Evolutionary conservation across 495 filamentous ascomycete species (phyloP), one percentile per base, ranked within the genome.

Genomic region (Talaromyces proteolyticus): DNA sequence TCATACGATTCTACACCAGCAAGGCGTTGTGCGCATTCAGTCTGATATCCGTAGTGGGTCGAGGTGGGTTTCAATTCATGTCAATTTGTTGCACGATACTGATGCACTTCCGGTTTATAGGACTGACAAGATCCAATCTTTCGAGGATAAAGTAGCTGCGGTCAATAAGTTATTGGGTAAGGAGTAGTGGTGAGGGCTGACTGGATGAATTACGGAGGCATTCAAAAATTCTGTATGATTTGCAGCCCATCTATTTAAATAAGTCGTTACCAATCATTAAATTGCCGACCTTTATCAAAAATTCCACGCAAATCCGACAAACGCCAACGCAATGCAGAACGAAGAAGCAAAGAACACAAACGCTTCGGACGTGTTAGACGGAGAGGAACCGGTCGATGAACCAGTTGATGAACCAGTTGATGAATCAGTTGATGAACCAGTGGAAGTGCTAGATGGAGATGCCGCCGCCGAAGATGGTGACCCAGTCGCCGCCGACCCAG

Each of bases 41-140:
- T 87, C 81, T 37, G 89, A 93, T 66, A 95, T 97, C 66, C 76
- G 92, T 2, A 81, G 87, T 42, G 93, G 93, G 5, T 86, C 87
- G 47, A 85, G 88, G 88, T 91, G 61, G 54, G 73, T 66, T 26
- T 41, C 26, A 44, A 12, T 10, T 49, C 11, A 42, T 19, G 22
- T 6, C 20, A 16, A 11, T 20, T 16, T 53, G 12, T 42, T 34
- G 24, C 21, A 17, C 24, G 20, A 44, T 42, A 26, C 40, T 54
- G n/a, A 22, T 44, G n/a, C n/a, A n/a, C 1, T 44, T 17, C 3
- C 48, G 25, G 18, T 47, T 12, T 49, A 11, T 42, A 82, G 85
- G 59, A 87, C 75, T 41, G 85, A 89, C 61, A 88, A 88, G 68
- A 72, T 67, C 56, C 85, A 89, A 62, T 68, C 75, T 1, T 77